phyloP scores from a whole-genome alignment of 2,329 filamentous ascomycete genomes.

The Trichoderma afroharzianum region DNA sequence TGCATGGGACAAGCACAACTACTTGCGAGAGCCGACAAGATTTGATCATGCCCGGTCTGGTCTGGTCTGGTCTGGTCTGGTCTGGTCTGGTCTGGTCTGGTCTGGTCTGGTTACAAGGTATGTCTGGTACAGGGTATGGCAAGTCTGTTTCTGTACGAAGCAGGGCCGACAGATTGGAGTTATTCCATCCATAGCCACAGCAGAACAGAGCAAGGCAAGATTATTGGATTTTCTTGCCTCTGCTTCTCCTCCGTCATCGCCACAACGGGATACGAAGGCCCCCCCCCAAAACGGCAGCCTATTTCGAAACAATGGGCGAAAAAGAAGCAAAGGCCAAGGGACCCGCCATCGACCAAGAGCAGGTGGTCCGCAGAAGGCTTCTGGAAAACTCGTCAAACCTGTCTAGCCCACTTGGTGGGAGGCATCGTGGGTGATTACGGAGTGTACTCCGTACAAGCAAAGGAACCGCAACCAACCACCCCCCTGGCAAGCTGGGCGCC shows the following conservation, averaged over 20 bases:
- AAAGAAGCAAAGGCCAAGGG: neutral
- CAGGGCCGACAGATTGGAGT: neutral
- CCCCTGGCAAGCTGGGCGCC: slow-evolving; percentile 1
- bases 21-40: neutral
- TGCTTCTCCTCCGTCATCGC: neutral
- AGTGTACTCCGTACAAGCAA: neutral
- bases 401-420: slow-evolving; percentile 10
- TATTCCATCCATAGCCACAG: neutral
- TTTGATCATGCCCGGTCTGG: neutral
- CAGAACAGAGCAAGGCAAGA: neutral
- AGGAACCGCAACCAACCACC: neutral
- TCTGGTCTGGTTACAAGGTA: neutral
- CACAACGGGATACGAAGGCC: neutral
- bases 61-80: neutral
- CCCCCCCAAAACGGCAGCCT: neutral
- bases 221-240: neutral
- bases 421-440: neutral
- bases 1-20: neutral
- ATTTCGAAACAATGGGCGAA: neutral
- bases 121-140: neutral
- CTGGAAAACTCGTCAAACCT: slow-evolving; percentile 13
- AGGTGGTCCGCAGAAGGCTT: slow-evolving; percentile 4
- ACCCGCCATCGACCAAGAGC: neutral
- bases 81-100: neutral
- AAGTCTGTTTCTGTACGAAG: neutral